These are phyloP conservation scores for Mycogone perniciosa DNA, from an alignment of 2,329 filamentous ascomycete genomes.

Conservation along the genomic window DNA sequence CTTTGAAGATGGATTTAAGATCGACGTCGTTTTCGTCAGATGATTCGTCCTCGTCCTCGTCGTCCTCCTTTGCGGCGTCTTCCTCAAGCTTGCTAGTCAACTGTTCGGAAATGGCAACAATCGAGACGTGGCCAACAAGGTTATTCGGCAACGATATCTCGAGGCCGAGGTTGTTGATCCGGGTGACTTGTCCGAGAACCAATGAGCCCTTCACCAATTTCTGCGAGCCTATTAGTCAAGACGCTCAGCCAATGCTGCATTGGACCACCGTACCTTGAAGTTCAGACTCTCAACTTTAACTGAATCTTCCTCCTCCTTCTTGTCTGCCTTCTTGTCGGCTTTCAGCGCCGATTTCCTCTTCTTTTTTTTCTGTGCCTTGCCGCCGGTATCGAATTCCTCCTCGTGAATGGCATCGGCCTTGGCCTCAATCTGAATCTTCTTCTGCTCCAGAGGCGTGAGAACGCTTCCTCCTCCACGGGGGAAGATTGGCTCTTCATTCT, in stretches of 20 bases:
- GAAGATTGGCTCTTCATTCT: constrained; percentile 83
- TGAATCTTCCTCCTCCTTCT: constrained; percentile 40
- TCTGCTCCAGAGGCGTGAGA: constrained; percentile 87
- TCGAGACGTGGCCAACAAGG: constrained; percentile 78
- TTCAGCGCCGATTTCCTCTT: constrained; percentile 48
- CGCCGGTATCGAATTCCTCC: constrained; percentile 54
- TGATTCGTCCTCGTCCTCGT: constrained; percentile 46
- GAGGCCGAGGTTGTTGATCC: constrained; percentile 74
- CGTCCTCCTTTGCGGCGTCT: constrained; percentile 48
- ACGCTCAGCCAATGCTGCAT: background rate
- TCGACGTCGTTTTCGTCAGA: constrained; percentile 57
- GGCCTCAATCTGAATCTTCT: constrained; percentile 91
- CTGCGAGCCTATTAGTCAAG: constrained; percentile 35
- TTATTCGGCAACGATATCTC: constrained; percentile 87
- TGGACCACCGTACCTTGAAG: constrained; percentile 59
- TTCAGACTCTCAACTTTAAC: constrained; percentile 81
- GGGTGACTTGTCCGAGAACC: constrained; percentile 77
- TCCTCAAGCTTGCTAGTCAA: constrained; percentile 72
- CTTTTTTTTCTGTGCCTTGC: constrained; percentile 45
- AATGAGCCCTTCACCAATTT: constrained; percentile 79
- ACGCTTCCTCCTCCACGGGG: constrained; percentile 87
- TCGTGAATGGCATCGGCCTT: constrained; percentile 89
- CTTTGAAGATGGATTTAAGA: constrained; percentile 64
- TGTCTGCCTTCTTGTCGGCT: constrained; percentile 47
- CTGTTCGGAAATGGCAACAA: constrained; percentile 82